These are phyloP conservation scores for Cryptococcus jaspeensis DNA, from an alignment of 1,284 basidiomycete species.

Conservation along the genomic window DNA sequence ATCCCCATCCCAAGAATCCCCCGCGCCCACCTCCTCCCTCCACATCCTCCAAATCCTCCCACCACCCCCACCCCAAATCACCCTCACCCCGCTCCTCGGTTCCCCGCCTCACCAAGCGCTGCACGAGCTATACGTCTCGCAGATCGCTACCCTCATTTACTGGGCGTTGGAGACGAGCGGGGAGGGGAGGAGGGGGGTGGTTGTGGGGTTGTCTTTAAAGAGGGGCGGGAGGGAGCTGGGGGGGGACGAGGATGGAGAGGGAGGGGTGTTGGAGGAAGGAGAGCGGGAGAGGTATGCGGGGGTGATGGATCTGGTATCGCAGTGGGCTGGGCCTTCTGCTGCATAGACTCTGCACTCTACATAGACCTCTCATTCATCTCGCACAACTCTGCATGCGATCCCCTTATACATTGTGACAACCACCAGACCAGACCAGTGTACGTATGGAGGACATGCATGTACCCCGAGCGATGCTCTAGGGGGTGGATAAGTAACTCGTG, in stretches of 20 bases:
- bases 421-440: background rate
- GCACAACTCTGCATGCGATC: too few species aligned
- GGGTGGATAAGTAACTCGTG: background rate
- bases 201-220: constrained; percentile 41
- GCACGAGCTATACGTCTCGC: constrained; percentile 76
- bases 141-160: constrained; percentile 84
- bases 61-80: constrained; percentile 67
- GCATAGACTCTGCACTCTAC: too few species aligned
- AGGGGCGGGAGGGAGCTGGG: constrained; percentile 53
- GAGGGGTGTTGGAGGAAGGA: constrained; percentile 14
- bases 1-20: constrained; percentile 57
- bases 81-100: constrained; percentile 74
- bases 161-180: constrained; percentile 54
- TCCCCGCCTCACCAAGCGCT: constrained; percentile 61
- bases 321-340: constrained; percentile 43
- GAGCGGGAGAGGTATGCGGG: constrained; percentile 64
- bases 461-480: background rate
- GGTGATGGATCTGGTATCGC: constrained; percentile 66
- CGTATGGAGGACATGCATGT: background rate
- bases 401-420: too few species aligned
- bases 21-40: constrained; percentile 63
- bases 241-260: constrained; percentile 44
- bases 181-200: constrained; percentile 33
- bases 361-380: too few species aligned
- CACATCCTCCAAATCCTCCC: constrained; percentile 59